phyloP scores from a whole-genome alignment of 2,329 filamentous ascomycete species.

The Phyllosticta citribraziliensis region DNA sequence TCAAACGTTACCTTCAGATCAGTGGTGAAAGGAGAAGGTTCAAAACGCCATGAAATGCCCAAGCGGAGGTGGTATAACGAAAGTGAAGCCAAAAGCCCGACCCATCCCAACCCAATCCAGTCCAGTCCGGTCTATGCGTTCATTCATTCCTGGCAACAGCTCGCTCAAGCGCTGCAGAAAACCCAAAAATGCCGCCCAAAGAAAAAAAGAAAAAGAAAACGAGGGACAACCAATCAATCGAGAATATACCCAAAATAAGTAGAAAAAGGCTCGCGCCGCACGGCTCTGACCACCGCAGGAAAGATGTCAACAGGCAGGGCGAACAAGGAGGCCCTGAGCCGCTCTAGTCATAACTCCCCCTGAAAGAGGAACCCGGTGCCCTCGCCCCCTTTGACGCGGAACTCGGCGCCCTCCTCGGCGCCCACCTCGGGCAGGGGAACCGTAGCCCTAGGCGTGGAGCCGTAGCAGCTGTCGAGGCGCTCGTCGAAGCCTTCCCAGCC shows the following conservation, averaged over 20 bases:
- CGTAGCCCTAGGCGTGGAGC: neutral
- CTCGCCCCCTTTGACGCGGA: neutral
- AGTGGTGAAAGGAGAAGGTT: neutral
- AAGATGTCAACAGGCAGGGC: neutral
- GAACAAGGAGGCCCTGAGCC: neutral
- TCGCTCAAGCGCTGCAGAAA: neutral
- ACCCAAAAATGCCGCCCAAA: neutral
- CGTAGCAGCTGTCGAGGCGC: slow-evolving; percentile 5
- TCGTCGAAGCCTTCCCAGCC: slow-evolving; percentile 13
- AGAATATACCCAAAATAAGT: neutral
- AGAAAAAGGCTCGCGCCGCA: neutral
- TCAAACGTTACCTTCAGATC: too few species aligned
- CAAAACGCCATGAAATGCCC: neutral
- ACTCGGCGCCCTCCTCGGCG: neutral
- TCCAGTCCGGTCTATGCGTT: neutral
- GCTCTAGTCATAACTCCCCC: neutral
- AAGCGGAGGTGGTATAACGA: neutral
- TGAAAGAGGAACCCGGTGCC: neutral
- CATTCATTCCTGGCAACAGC: neutral
- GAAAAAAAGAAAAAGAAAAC: too few species aligned
- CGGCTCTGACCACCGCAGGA: neutral
- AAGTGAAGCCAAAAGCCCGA: neutral
- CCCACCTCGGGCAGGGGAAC: neutral
- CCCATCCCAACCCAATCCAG: neutral
- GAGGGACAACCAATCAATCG: neutral